These are phyloP conservation scores for Vachellia collinsii DNA, from an alignment of 306 rosid genomes.

Conservation along the genomic window DNA sequence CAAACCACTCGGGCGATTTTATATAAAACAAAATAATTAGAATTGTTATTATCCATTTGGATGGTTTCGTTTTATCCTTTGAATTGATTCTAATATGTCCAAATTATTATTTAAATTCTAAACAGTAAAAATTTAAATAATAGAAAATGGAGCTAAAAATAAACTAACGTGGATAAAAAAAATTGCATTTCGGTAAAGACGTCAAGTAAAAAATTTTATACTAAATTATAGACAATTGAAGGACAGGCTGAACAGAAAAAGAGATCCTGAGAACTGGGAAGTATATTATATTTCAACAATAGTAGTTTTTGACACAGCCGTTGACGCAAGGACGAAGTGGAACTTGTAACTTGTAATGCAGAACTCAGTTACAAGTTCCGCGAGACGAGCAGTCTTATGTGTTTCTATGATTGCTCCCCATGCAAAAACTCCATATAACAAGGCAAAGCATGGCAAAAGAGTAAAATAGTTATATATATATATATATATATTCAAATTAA, in stretches of 20 bases:
- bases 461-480: neutral
- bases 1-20: no score
- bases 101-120: no score
- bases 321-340: neutral
- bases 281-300: neutral
- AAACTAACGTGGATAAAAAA: no score
- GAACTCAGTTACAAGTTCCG: neutral
- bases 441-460: conserved; percentile 11
- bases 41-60: no score
- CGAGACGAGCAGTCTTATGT: neutral
- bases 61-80: no score
- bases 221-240: no score
- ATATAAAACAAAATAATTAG: no score
- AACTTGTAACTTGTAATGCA: neutral
- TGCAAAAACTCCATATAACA: conserved; percentile 15
- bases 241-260: neutral
- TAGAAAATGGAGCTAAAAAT: no score
- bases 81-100: no score
- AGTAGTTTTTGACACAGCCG: neutral
- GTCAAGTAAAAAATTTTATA: neutral
- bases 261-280: neutral
- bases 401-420: conserved; percentile 8
- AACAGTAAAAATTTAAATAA: no score
- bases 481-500: neutral
- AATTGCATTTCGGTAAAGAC: no score